Base-by-base conservation (phyloP, 768 basidiomycete species). In the Boletus bicolor region DNA sequence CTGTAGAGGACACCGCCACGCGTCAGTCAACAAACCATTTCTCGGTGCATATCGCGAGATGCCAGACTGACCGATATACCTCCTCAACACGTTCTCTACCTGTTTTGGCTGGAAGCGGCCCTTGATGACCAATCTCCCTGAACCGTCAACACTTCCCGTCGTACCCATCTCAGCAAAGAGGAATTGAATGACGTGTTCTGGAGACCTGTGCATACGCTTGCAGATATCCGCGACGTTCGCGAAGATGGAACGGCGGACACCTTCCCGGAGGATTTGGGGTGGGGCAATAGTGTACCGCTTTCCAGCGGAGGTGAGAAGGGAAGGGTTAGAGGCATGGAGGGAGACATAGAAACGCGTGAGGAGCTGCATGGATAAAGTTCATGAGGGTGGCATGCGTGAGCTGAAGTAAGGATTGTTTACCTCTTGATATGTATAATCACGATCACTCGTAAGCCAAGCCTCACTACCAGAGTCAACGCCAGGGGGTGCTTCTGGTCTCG, bases 31-130 rank as follows among this genome's bases (percentile, higher is more conserved):
- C 37, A 19, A 49, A 12, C n/a, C 17, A 24, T 32, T 26, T n/a
- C 9, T 36, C 38, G 32, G 10, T 7, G 12, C 12, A 19, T 6
- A 21, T 38, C 35, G 14, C 34, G 15, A 45, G 12, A 44, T 15
- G 12, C 32, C 1, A 52, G 44, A 77, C 87, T 63, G 71, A 95
- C 94, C 91, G 65, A 98, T 98, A 72, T 99, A 99, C 54, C 93
- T 84, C 68, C 97, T 82, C 62, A 99, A 74, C 11, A 99, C 93
- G 70, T 96, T 96, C 76, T 99, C 96, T 60, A 98, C 87, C 68
- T 97, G 95, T 75, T 98, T 98, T 71, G 96, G 96, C 66, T 93
- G 93, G 83, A 98, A 99, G 61, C 93, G 85, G 64, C 97, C 97
- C 72, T 91, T 96, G 82, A 99, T 98, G 64, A 98, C 90, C 55